Base-by-base conservation (phyloP, 208 protist genomes). In the Blastocrithidia nonstop region DNA sequence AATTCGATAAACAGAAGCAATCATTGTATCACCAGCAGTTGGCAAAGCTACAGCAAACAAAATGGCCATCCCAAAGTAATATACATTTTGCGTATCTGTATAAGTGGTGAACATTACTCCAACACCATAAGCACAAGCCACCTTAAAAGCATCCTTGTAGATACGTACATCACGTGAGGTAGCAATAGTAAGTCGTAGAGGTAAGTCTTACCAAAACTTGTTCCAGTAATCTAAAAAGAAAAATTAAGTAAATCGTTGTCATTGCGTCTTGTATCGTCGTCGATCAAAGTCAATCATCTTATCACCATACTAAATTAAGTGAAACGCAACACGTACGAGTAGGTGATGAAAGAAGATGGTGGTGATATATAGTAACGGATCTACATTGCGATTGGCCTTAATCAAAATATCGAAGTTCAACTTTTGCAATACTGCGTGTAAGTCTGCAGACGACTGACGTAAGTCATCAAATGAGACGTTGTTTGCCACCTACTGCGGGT, bases 41-140 rank as follows among this genome's bases (percentile, higher is more conserved):
- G 59, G 75, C 54, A 62, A 50, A 1, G 56, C 64, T 2, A 85
- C 57, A 17, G 66, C 61, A 19, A 85, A 66, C 9, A 85, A 50
- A 49, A 85, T 85, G 8, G 61, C 56, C 70, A 85, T 80, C 2
- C 70, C 71, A 43, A 80, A 85, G 53, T 71, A 80, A 45, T 80
- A 79, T 1, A 71, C 45, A 25, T 74, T 73, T 7, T 64, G 39
- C 2, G 16, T 35, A 38, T 80, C 71, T 41, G 59, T 61, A 57
- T 79, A 71, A 0, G 68, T 47, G 15, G 75, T 71, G 31, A 64
- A 80, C 50, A 60, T 37, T 44, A 62, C 50, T 23, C 61, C 57
- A 3, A 80, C 53, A 1, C 63, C 61, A 38, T 78, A 83, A 47
- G 50, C 78, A 26, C 57, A 56, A 13, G 72, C 57, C 45, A 73